These are phyloP conservation scores for Lyophyllum shimeji DNA, from an alignment of 768 basidiomycete genomes.

Conservation along the genomic window DNA sequence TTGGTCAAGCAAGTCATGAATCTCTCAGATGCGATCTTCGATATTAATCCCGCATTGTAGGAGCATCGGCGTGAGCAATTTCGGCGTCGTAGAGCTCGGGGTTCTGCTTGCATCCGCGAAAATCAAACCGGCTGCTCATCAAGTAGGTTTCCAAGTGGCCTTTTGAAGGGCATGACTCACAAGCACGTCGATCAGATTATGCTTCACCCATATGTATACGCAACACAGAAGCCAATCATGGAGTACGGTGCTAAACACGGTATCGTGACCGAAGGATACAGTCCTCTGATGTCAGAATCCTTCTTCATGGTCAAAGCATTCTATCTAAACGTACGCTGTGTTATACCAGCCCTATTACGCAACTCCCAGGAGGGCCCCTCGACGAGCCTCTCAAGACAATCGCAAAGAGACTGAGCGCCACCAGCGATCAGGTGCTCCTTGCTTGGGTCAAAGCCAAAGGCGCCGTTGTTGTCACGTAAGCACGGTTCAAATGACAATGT, in stretches of 20 bases:
- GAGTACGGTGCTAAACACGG: conserved; percentile 55
- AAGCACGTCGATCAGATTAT: conserved; percentile 45
- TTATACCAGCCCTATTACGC: conserved; percentile 56
- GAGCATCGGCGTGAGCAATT: conserved; percentile 77
- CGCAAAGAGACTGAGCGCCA: conserved; percentile 47
- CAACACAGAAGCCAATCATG: conserved; percentile 50
- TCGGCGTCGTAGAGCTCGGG: conserved; percentile 51
- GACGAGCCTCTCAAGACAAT: conserved; percentile 58
- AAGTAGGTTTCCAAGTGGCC: conserved; percentile 36
- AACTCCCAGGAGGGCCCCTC: conserved; percentile 59
- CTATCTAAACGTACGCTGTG: neutral
- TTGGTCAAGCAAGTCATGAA: conserved; percentile 45
- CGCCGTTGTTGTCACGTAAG: conserved; percentile 61
- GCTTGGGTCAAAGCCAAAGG: conserved; percentile 75
- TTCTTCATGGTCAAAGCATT: neutral
- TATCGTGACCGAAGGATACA: conserved; percentile 75
- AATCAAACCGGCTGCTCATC: conserved; percentile 66
- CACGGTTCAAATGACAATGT: neutral
- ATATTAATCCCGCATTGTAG: conserved; percentile 25
- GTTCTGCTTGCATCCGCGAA: conserved; percentile 58
- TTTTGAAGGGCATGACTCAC: neutral
- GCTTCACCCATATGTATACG: conserved; percentile 71
- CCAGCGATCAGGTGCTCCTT: conserved; percentile 66
- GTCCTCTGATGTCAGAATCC: conserved; percentile 53
- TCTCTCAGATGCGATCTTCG: neutral